phyloP scores from a whole-genome alignment of 1,284 basidiomycete genomes.

The Malassezia psittaci region DNA sequence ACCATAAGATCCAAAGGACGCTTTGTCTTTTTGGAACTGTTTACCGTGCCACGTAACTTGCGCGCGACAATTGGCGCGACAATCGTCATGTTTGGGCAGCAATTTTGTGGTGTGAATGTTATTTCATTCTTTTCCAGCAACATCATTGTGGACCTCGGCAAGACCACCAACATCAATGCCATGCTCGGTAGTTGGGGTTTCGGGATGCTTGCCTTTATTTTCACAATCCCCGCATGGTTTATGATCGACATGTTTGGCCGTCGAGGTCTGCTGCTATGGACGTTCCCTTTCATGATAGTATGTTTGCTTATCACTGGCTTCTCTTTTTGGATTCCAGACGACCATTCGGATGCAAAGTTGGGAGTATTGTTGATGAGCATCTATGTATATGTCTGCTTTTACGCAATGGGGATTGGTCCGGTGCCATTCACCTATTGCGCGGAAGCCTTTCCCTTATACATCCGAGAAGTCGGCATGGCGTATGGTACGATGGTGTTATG shows the following conservation, averaged over 20 bases:
- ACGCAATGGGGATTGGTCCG: slow-evolving; percentile 61
- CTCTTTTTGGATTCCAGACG: slow-evolving; percentile 50
- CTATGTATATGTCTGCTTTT: slow-evolving; percentile 59
- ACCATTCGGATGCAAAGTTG: slow-evolving; percentile 19
- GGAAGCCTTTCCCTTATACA: slow-evolving; percentile 54
- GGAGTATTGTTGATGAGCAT: slow-evolving; percentile 44
- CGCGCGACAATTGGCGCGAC: slow-evolving; percentile 56
- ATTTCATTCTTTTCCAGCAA: slow-evolving; percentile 28
- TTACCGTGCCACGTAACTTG: slow-evolving; percentile 49
- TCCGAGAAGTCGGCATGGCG: slow-evolving; percentile 63
- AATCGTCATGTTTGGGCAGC: slow-evolving; percentile 29
- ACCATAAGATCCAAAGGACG: slow-evolving; percentile 38
- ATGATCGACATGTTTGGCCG: slow-evolving; percentile 41
- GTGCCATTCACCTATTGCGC: slow-evolving; percentile 63
- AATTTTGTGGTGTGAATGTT: slow-evolving; percentile 28
- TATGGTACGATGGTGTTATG: slow-evolving; percentile 34
- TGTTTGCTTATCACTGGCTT: slow-evolving; percentile 38
- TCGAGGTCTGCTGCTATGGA: slow-evolving; percentile 28
- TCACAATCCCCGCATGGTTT: slow-evolving; percentile 34
- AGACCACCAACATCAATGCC: slow-evolving; percentile 12
- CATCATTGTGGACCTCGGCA: slow-evolving; percentile 7
- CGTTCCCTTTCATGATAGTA: slow-evolving; percentile 33
- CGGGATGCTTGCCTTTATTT: slow-evolving; percentile 37
- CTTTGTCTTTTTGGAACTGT: slow-evolving; percentile 55
- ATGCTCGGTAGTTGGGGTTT: slow-evolving; percentile 38